Evolutionary conservation across 139 green algal genomes (phyloP), one percentile per base, ranked within the genome.

Genomic region (Ettlia oleoabundans): DNA sequence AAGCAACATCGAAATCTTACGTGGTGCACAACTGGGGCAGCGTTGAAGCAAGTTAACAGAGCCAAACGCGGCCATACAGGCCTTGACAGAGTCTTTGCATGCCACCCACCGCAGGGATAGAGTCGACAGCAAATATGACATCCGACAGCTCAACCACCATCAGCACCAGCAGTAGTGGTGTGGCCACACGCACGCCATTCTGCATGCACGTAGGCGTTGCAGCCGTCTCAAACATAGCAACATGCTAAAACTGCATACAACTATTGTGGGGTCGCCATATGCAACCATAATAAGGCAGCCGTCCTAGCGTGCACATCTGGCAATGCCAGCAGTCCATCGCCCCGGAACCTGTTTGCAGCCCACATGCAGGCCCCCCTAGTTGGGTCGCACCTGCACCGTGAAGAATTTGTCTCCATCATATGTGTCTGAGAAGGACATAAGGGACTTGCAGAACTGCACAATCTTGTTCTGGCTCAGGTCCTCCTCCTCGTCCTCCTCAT

Each of bases 41-140:
- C n/a, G n/a, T n/a, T n/a, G n/a, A n/a, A n/a, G n/a, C n/a, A n/a
- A n/a, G n/a, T n/a, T n/a, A n/a, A n/a, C n/a, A n/a, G n/a, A n/a
- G n/a, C n/a, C n/a, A n/a, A n/a, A n/a, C n/a, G n/a, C n/a, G n/a
- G n/a, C n/a, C n/a, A n/a, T n/a, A n/a, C n/a, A n/a, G n/a, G n/a
- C n/a, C n/a, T n/a, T n/a, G n/a, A n/a, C n/a, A n/a, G n/a, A n/a
- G n/a, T n/a, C n/a, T n/a, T n/a, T n/a, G n/a, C n/a, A n/a, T n/a
- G n/a, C n/a, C n/a, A 10, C 80, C 74, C 69, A 95, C 93, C 35
- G 93, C 93, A 1, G 93, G 95, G 28, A 98, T 95, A 19, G 94
- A 98, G 80, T 98, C 96, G 1, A 99, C 97, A 15, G 97, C 97
- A 89, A 99, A 99, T 4, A 99, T 89, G 0, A 99, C 92, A 75